Conservation (phyloP, 2,329 filamentous ascomycete species). For the Graphilbum ipis-grandicollis region DNA sequence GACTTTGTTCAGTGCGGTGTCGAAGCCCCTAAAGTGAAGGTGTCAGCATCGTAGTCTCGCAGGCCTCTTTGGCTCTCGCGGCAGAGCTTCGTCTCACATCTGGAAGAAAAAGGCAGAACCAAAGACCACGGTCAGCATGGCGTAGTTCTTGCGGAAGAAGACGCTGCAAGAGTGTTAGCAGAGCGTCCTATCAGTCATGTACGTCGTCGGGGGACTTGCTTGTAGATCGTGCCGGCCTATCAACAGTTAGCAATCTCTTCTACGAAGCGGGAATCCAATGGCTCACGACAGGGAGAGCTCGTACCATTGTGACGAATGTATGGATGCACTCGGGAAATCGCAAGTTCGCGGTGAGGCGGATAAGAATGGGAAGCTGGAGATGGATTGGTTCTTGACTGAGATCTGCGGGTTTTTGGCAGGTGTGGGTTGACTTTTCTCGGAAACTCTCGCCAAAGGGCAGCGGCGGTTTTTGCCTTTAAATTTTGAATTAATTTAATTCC, state of each 20-base stretch:
- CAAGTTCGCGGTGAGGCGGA: too few species aligned
- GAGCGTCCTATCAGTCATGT: too few species aligned
- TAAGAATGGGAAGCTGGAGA: too few species aligned
- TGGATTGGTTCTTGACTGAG: background rate
- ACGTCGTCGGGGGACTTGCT: conserved; percentile 5
- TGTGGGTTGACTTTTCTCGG: conserved; percentile 10
- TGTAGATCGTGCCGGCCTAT: conserved; percentile 11
- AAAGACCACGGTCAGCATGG: conserved; percentile 81
- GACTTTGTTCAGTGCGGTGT: conserved; percentile 62
- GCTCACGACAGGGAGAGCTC: too few species aligned
- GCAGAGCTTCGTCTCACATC: conserved; percentile 46
- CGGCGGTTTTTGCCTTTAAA: conserved; percentile 2
- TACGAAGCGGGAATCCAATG: conserved; percentile 7
- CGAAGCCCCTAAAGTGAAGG: conserved; percentile 48
- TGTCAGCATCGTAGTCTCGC: conserved; percentile 7
- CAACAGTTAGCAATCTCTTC: conserved; percentile 3
- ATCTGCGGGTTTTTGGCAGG: conserved; percentile 9
- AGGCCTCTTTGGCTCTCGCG: too few species aligned
- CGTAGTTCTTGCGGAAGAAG: conserved; percentile 71
- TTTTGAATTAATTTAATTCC: background rate
- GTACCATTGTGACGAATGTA: conserved; percentile 8
- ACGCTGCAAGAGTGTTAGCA: conserved; percentile 34
- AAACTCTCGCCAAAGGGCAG: conserved; percentile 12
- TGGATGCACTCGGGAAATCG: too few species aligned
- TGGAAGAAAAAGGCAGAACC: conserved; percentile 77